A percentile compares a stretch with the other conserved stretches of the same genome.
phyloP scores from a whole-genome alignment of 148 eudicot species.

The Cornus controversa region DNA sequence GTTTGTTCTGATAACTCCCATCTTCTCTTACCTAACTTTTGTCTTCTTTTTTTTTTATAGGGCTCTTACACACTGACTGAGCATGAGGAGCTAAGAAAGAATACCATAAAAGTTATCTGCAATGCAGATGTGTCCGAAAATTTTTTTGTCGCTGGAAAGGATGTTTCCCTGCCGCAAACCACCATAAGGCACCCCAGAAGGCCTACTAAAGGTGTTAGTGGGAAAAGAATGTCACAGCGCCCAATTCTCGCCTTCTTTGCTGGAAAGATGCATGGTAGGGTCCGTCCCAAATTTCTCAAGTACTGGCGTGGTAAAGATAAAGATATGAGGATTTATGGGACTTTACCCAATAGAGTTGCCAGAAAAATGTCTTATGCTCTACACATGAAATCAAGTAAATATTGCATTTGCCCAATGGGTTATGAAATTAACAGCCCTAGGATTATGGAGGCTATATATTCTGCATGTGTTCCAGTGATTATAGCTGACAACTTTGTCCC shows the following conservation, averaged over 20 bases:
- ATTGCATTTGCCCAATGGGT: constrained; percentile 95
- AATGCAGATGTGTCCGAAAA: constrained; percentile 91
- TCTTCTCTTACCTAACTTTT: not conserved
- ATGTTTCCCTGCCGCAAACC: constrained; percentile 90
- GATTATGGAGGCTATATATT: constrained; percentile 90
- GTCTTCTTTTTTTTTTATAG: constrained; percentile 31
- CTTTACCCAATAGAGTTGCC: constrained; percentile 60
- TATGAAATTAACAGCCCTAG: constrained; percentile 96
- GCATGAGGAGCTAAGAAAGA: constrained; percentile 61
- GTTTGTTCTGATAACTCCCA: not conserved
- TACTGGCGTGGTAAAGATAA: constrained; percentile 70
- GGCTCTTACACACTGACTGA: constrained; percentile 77
- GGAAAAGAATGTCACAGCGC: constrained; percentile 72
- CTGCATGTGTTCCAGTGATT: constrained; percentile 87
- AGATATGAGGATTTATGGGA: constrained; percentile 67
- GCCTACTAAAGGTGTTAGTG: constrained; percentile 70
- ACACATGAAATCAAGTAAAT: constrained; percentile 96
- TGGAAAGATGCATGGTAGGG: constrained; percentile 86
- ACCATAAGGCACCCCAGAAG: constrained; percentile 48
- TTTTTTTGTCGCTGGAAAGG: constrained; percentile 62
- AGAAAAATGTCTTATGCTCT: constrained; percentile 56
- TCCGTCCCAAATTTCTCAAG: constrained; percentile 68
- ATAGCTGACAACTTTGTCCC: constrained; percentile 82
- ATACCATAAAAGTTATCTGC: constrained; percentile 87
- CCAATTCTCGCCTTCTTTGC: no score